Evolutionary conservation across 768 basidiomycete genomes (phyloP).

Genomic region (Termitomyces sp.): DNA sequence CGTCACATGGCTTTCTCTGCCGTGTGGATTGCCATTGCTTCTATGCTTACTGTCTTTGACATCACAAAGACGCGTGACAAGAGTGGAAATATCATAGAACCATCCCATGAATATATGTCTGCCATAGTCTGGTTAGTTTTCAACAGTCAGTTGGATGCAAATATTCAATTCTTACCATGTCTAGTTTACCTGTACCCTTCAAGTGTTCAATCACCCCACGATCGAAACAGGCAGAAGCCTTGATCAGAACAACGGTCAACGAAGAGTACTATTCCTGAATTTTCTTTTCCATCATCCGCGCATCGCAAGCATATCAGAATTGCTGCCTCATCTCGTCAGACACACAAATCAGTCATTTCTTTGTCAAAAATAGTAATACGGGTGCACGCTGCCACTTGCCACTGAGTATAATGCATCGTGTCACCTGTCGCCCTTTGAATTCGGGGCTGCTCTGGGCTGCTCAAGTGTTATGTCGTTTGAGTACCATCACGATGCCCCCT

Average conservation of each 20-base stretch:
- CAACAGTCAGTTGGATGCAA: no score
- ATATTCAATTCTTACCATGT: not conserved
- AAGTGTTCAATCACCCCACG: slow-evolving; percentile 11
- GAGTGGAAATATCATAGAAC: slow-evolving; percentile 18
- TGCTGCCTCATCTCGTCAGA: no score
- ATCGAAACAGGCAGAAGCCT: slow-evolving; percentile 6
- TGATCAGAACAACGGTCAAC: slow-evolving; percentile 6
- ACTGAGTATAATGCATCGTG: no score
- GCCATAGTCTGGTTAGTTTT: slow-evolving; percentile 11
- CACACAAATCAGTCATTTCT: no score
- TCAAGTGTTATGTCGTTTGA: no score
- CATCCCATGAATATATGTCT: slow-evolving; percentile 9
- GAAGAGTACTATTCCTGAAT: not conserved
- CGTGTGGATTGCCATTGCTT: slow-evolving; percentile 30
- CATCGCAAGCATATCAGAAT: no score
- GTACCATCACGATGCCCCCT: no score
- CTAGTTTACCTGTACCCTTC: slow-evolving; percentile 7
- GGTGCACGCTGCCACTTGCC: no score
- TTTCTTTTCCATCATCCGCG: no score
- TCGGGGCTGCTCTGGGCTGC: no score
- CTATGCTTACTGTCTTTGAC: slow-evolving; percentile 28
- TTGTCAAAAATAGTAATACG: no score
- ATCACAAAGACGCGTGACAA: slow-evolving; percentile 22
- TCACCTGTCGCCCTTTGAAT: no score
- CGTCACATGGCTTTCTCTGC: slow-evolving; percentile 30